Conservation (phyloP, 2,329 filamentous ascomycete species). For the Xylogone sp. region DNA sequence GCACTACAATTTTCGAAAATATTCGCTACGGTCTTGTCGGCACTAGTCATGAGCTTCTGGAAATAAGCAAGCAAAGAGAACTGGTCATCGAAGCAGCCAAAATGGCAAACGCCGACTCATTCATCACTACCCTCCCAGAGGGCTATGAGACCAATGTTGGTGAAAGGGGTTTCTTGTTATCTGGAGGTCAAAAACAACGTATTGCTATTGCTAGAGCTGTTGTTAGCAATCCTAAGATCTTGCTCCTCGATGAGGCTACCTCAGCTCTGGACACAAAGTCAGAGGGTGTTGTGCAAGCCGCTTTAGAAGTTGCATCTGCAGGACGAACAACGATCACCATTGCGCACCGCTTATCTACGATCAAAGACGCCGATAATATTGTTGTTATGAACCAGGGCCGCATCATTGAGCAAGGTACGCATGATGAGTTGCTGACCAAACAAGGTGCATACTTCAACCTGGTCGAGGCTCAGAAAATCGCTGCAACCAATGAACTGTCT, state of each 20-base stretch:
- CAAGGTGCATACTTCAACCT: conserved; percentile 76
- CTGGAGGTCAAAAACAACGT: conserved; percentile 93
- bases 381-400: conserved; percentile 82
- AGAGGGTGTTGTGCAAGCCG: conserved; percentile 90
- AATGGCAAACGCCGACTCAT: conserved; percentile 93
- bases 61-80: conserved; percentile 63
- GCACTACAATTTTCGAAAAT: conserved; percentile 83
- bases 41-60: conserved; percentile 66
- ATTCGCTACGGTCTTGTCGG: conserved; percentile 90
- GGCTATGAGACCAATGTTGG: conserved; percentile 95
- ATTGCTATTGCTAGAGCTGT: conserved; percentile 91
- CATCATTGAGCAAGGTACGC: conserved; percentile 91
- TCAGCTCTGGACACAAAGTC: conserved; percentile 91
- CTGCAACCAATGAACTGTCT: conserved; percentile 51
- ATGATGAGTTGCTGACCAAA: conserved; percentile 70
- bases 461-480: conserved; percentile 84
- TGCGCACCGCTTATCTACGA: conserved; percentile 91
- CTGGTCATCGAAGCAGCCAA: conserved; percentile 77
- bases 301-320: conserved; percentile 78
- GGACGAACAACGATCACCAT: conserved; percentile 95
- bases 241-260: conserved; percentile 93
- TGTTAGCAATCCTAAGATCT: conserved; percentile 85
- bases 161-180: conserved; percentile 86
- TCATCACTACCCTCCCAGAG: conserved; percentile 76
- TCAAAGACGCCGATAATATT: conserved; percentile 92